phyloP scores from a whole-genome alignment of 1,284 basidiomycete species.

The Psilocybe mexicana region DNA sequence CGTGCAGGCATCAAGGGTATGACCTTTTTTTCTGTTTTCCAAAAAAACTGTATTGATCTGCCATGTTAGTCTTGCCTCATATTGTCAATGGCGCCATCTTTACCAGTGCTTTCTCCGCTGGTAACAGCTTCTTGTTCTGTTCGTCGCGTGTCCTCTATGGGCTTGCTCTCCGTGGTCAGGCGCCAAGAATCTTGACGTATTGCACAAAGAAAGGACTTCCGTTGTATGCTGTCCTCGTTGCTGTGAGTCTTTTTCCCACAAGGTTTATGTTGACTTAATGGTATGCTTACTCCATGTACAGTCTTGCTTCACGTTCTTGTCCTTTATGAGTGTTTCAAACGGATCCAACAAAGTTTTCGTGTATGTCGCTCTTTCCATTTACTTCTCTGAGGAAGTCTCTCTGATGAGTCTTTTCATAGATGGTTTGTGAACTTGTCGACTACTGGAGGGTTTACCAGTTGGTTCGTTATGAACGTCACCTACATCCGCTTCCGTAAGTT shows the following conservation, averaged over 20 bases:
- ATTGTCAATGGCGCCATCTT: conserved; percentile 72
- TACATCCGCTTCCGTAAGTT: conserved; percentile 73
- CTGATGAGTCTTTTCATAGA: conserved; percentile 15
- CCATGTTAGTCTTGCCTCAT: conserved; percentile 53
- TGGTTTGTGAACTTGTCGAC: conserved; percentile 47
- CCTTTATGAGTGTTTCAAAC: conserved; percentile 43
- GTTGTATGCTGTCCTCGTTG: conserved; percentile 54
- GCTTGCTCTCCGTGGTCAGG: conserved; percentile 75
- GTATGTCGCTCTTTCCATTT: conserved; percentile 33
- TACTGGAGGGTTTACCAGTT: conserved; percentile 55
- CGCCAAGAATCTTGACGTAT: conserved; percentile 58
- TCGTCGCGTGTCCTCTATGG: conserved; percentile 84
- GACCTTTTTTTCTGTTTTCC: background rate
- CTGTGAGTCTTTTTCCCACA: conserved; percentile 34
- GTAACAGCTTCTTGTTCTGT: conserved; percentile 80
- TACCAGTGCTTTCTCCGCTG: conserved; percentile 81
- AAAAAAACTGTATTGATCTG: background rate
- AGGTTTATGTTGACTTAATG: background rate
- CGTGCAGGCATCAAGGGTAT: conserved; percentile 71
- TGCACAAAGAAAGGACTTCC: conserved; percentile 80
- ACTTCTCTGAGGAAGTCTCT: background rate
- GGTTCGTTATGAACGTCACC: conserved; percentile 71
- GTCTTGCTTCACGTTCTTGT: conserved; percentile 36
- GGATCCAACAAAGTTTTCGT: conserved; percentile 42
- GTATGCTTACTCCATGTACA: conserved; percentile 11